These are phyloP conservation scores for Stephania cephalantha DNA, from an alignment of 164 flowering plant species.

Conservation along the genomic window DNA sequence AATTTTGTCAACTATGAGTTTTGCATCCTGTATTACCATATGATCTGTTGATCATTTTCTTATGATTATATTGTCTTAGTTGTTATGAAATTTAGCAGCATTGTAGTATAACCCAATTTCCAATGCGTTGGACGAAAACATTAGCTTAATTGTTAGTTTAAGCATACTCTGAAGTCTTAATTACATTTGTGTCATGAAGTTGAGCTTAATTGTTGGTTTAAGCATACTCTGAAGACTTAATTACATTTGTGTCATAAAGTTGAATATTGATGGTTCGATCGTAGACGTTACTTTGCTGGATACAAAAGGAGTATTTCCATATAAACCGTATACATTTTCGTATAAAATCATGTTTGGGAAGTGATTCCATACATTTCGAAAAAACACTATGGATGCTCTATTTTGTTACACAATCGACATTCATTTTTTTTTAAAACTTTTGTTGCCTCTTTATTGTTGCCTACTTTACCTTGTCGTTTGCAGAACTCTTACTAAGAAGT, in stretches of 20 bases:
- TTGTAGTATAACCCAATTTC: background rate
- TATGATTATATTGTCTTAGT: background rate
- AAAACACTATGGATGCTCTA: background rate
- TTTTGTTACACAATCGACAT: background rate
- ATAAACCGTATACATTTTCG: background rate
- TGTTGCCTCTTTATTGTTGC: no score
- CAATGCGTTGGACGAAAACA: background rate
- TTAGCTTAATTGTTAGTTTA: background rate
- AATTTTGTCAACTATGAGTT: background rate
- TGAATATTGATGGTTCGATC: background rate
- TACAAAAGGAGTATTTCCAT: background rate
- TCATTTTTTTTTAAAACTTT: background rate
- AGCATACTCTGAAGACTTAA: background rate
- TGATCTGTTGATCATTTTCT: background rate
- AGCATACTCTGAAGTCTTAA: background rate
- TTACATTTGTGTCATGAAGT: no score
- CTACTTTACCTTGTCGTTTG: constrained; percentile 18
- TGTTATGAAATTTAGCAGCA: background rate
- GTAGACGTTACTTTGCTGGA: background rate
- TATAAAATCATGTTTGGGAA: background rate
- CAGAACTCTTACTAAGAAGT: constrained; percentile 99
- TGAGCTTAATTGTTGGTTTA: no score
- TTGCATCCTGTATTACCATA: background rate
- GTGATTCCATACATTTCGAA: background rate
- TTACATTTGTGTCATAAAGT: background rate